A percentile compares a stretch with the other conserved stretches of the same genome.
Evolutionary conservation across 495 filamentous ascomycete genomes (phyloP).

Genomic region (Lasiosphaeriaceae sp.): DNA sequence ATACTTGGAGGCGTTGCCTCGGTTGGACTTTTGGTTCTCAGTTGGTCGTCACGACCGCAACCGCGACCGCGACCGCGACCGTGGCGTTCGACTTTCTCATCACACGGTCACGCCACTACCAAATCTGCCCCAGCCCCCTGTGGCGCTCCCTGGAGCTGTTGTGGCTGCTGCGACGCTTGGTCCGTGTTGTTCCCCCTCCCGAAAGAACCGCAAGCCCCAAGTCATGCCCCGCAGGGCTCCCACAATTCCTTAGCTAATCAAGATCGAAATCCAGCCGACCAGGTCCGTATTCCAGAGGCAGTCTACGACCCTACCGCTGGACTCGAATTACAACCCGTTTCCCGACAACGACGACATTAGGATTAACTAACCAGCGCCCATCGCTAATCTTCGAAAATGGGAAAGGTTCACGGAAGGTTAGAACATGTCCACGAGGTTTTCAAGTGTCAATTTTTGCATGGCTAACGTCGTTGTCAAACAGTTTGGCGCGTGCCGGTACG

Average conservation of each 20-base stretch:
- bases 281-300: conserved; percentile 14
- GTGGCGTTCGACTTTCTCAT: no score
- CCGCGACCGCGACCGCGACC: no score
- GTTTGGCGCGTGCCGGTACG: conserved; percentile 38
- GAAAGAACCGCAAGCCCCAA: conserved; percentile 6
- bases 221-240: conserved; percentile 26
- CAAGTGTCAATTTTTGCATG: not conserved
- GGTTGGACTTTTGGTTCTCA: no score
- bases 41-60: no score
- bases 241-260: conserved; percentile 12
- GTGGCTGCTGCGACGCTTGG: no score
- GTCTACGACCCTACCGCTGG: not conserved
- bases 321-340: conserved; percentile 8
- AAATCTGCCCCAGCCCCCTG: no score
- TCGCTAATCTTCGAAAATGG: conserved; percentile 31
- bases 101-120: no score
- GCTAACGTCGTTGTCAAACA: conserved; percentile 12
- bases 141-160: no score
- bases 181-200: no score
- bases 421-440: not conserved
- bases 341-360: conserved; percentile 1
- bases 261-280: conserved; percentile 5
- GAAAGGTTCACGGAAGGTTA: conserved; percentile 39
- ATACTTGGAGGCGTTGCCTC: no score
- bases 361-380: conserved; percentile 12